Evolutionary conservation across 169 alveolate species (phyloP).

Genomic region (Hammondia hammondi): DNA sequence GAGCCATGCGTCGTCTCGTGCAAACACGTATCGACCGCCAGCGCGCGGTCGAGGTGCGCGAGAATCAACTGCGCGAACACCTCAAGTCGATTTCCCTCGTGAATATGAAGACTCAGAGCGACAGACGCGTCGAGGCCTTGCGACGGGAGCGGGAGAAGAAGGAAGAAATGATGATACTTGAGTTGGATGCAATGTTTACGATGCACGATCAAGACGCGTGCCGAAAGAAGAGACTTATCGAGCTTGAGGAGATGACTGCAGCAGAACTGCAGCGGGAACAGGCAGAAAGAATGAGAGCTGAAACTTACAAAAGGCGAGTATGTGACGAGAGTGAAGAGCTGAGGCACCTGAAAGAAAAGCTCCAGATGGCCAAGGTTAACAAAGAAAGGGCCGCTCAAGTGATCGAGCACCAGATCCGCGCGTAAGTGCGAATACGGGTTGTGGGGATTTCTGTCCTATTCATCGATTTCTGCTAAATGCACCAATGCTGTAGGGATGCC

Average conservation of each 20-base stretch:
- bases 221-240: constrained; percentile 1
- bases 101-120: constrained; percentile 14
- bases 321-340: constrained; percentile 68
- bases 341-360: constrained; percentile 70
- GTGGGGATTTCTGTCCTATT: too few relatives aligned
- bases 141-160: constrained; percentile 22
- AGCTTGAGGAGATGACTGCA: constrained; percentile 51
- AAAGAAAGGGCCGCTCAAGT: constrained; percentile 78
- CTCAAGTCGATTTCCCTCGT: background rate
- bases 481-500: too few relatives aligned
- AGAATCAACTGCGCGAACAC: constrained; percentile 9
- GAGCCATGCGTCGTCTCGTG: background rate
- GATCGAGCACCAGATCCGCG: constrained; percentile 72
- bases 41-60: background rate
- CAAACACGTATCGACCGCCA: constrained; percentile 30
- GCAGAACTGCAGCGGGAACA: constrained; percentile 31
- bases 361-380: constrained; percentile 72
- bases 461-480: too few relatives aligned
- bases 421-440: constrained; percentile 16
- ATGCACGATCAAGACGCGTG: constrained; percentile 54
- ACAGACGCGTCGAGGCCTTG: constrained; percentile 66
- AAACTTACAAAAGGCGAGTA: constrained; percentile 20
- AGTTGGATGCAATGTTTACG: constrained; percentile 35
- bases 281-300: background rate
- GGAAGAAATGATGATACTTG: constrained; percentile 41